These are phyloP conservation scores for Botrytis fragariae DNA, from an alignment of 2,329 filamentous ascomycete genomes.

Conservation along the genomic window DNA sequence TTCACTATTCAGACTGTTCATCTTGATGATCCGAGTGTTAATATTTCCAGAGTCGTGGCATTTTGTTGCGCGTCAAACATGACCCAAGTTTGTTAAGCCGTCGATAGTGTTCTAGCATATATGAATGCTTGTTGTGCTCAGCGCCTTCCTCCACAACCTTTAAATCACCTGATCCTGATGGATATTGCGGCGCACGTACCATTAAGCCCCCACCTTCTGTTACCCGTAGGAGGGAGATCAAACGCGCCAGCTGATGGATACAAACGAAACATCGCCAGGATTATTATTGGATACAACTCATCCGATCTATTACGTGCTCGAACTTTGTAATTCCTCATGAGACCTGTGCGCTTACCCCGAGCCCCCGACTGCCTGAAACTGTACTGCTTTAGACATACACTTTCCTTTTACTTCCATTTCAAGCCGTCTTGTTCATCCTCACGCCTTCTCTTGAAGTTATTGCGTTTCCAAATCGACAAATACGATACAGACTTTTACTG, in stretches of 20 bases:
- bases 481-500: background rate
- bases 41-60: background rate
- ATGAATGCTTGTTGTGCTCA: background rate
- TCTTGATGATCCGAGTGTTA: no score
- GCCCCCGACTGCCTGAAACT: background rate
- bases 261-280: background rate
- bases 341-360: background rate
- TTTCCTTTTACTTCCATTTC: background rate
- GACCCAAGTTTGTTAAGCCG: no score
- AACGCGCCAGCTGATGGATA: background rate
- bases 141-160: background rate
- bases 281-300: background rate
- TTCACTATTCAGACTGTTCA: background rate
- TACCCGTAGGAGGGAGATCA: background rate
- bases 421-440: background rate
- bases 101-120: background rate
- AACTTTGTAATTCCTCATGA: conserved; percentile 6
- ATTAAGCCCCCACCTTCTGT: background rate
- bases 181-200: background rate
- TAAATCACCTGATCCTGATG: background rate
- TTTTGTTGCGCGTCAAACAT: background rate
- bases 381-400: background rate
- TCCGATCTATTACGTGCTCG: conserved; percentile 13
- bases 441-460: background rate
- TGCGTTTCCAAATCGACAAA: background rate